A percentile compares a stretch with the other conserved stretches of the same genome.
Conservation (phyloP, 192 early-diverging fungal genomes). For the Coemansia sp. region DNA sequence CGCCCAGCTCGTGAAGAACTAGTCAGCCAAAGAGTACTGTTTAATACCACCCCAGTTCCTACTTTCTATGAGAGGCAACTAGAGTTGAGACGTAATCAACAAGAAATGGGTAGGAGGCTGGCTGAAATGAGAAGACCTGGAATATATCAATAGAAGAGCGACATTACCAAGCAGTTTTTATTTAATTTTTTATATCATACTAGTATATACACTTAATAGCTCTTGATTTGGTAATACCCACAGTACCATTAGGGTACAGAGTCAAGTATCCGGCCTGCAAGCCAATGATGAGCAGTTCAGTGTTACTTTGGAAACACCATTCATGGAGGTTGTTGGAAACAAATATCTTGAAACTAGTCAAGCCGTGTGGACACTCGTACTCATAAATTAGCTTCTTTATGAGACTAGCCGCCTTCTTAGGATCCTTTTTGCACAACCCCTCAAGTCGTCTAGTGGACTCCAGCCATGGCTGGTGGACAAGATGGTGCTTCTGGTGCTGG, state of each 20-base stretch:
- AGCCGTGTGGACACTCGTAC: background rate
- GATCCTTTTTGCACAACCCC: background rate
- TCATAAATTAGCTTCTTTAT: background rate
- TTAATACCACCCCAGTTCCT: constrained; percentile 18
- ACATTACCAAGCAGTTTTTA: too few relatives aligned
- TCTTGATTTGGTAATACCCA: background rate
- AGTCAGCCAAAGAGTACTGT: constrained; percentile 62
- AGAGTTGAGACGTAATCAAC: constrained; percentile 28
- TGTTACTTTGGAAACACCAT: background rate
- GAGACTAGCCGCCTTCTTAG: background rate
- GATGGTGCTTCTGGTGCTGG: too few relatives aligned
- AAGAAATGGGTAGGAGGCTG: constrained; percentile 60
- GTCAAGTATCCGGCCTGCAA: background rate
- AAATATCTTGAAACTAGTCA: background rate
- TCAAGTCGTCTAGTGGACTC: background rate
- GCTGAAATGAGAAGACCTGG: too few relatives aligned
- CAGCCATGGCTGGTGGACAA: too few relatives aligned
- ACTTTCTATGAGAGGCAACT: too few relatives aligned
- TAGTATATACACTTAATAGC: background rate
- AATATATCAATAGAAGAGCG: background rate
- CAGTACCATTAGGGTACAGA: background rate
- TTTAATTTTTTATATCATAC: background rate
- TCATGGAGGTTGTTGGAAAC: background rate
- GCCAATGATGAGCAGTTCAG: background rate
- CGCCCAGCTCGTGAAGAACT: constrained; percentile 60